Evolutionary conservation across 2,329 filamentous ascomycete genomes (phyloP).

Genomic region (Aspergillus pseudoterreus): DNA sequence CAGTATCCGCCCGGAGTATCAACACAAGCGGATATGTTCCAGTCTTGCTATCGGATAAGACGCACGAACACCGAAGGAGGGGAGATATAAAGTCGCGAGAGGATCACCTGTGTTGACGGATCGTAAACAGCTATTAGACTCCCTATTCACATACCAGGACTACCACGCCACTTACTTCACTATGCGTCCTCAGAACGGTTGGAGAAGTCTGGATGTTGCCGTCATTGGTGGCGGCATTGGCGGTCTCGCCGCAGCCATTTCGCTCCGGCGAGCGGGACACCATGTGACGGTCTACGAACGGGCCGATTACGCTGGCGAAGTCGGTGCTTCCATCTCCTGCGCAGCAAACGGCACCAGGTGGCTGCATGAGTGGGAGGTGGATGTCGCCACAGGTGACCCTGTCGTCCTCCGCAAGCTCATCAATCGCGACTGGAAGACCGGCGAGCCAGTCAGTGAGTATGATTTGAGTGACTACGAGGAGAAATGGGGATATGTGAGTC

Average conservation of each 20-base stretch:
- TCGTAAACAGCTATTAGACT: no score
- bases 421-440: constrained; percentile 67
- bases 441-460: constrained; percentile 62
- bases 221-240: constrained; percentile 54
- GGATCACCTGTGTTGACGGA: no score
- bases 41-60: no score
- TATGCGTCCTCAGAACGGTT: constrained; percentile 18
- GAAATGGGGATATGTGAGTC: constrained; percentile 56
- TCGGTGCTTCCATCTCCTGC: constrained; percentile 64
- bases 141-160: no score
- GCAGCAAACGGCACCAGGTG: constrained; percentile 68
- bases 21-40: no score
- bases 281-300: constrained; percentile 63
- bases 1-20: no score
- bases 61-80: no score
- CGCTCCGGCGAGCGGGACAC: constrained; percentile 53
- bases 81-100: no score
- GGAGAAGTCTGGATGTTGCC: constrained; percentile 46
- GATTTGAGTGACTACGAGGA: constrained; percentile 62
- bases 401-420: constrained; percentile 65
- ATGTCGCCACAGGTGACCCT: constrained; percentile 61
- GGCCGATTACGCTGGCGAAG: constrained; percentile 63
- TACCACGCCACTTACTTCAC: neutral
- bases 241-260: constrained; percentile 49
- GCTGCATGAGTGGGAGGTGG: constrained; percentile 66